Evolutionary conservation across 208 protist genomes (phyloP).

Genomic region (Strigomonas culicis): DNA sequence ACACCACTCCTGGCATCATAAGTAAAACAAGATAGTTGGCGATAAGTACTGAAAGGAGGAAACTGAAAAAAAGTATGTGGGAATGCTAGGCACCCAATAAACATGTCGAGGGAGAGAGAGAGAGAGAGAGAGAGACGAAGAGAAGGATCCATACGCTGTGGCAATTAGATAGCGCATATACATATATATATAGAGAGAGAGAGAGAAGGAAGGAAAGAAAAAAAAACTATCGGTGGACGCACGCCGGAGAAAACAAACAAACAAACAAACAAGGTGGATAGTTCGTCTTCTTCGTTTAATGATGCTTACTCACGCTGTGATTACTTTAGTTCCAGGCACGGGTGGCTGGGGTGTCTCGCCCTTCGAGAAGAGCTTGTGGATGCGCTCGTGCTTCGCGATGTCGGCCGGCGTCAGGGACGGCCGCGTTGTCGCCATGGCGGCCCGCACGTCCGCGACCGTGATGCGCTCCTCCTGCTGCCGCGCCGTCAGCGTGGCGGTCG

Average conservation of each 20-base stretch:
- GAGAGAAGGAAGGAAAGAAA: conserved; percentile 9
- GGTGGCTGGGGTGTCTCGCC: conserved; percentile 26
- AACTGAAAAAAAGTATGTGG: conserved; percentile 13
- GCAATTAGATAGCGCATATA: background rate
- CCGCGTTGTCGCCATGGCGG: conserved; percentile 42
- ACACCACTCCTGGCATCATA: conserved; percentile 20
- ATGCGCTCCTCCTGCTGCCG: conserved; percentile 21
- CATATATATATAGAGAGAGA: background rate
- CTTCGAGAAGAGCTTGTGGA: conserved; percentile 63
- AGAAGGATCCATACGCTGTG: conserved; percentile 2
- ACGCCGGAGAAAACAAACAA: background rate
- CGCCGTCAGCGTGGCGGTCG: conserved; percentile 3
- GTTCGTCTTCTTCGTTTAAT: conserved; percentile 13
- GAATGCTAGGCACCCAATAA: too few relatives aligned
- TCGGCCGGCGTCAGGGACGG: conserved; percentile 62
- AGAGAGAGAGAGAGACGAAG: background rate
- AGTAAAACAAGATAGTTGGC: background rate
- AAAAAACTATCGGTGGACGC: background rate
- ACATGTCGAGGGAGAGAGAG: conserved; percentile 5
- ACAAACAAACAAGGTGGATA: background rate
- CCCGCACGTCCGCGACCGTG: conserved; percentile 46
- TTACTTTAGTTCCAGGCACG: conserved; percentile 44
- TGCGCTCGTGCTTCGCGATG: conserved; percentile 60
- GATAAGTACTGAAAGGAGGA: background rate
- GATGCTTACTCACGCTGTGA: conserved; percentile 26